Conservation (phyloP, 805 yeast genomes). For the Yamadazyma sp. region DNA sequence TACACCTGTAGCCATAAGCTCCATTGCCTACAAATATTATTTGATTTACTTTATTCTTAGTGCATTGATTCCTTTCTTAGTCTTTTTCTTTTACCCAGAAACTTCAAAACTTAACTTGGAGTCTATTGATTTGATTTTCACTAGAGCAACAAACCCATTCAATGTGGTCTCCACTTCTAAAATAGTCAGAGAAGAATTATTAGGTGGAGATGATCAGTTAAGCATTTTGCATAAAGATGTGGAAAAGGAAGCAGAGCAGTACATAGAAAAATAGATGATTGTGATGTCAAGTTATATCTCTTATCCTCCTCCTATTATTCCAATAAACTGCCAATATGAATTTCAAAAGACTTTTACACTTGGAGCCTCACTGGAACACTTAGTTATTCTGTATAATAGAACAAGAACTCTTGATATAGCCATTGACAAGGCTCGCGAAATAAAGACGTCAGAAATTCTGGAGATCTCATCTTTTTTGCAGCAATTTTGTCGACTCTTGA, state of each 20-base stretch:
- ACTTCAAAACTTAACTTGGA: slow-evolving; percentile 72
- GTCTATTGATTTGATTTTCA: slow-evolving; percentile 53
- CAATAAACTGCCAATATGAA: too few species aligned
- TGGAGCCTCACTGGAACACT: too few species aligned
- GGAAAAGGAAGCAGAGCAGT: slow-evolving; percentile 1
- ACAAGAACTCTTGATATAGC: too few species aligned
- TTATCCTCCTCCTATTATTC: too few species aligned
- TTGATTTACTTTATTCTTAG: slow-evolving; percentile 65
- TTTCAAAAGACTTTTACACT: too few species aligned
- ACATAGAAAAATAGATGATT: too few species aligned
- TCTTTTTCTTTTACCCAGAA: slow-evolving; percentile 67
- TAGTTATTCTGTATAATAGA: too few species aligned
- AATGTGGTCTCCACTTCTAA: slow-evolving; percentile 6
- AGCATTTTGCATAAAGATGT: neutral
- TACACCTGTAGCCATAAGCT: slow-evolving; percentile 51
- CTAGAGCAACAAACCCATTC: slow-evolving; percentile 3
- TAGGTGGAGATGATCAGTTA: neutral
- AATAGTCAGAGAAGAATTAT: slow-evolving; percentile 3
- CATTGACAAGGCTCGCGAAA: too few species aligned
- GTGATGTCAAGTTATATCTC: too few species aligned
- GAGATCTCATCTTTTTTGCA: too few species aligned
- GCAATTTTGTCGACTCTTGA: too few species aligned
- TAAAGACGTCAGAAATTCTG: too few species aligned
- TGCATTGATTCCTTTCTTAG: slow-evolving; percentile 46
- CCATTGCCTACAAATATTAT: slow-evolving; percentile 59